Conservation (phyloP, 2,329 filamentous ascomycete genomes). For the Colletotrichum sp. region DNA sequence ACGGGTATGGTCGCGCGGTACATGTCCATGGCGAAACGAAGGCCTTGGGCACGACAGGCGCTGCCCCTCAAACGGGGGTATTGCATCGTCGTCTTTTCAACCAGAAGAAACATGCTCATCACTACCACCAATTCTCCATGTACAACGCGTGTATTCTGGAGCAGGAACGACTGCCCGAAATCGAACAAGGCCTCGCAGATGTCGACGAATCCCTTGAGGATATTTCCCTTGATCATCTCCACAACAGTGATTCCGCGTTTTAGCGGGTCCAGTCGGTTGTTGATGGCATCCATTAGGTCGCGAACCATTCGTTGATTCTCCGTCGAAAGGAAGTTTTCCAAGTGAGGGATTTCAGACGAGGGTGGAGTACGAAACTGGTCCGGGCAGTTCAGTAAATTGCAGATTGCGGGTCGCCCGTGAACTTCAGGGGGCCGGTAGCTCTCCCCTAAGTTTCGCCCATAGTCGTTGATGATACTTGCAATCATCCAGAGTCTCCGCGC, state of each 20-base stretch:
- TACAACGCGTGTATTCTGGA: rapidly evolving
- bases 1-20: rapidly evolving
- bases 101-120: neutral
- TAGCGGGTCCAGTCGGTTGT: neutral
- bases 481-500: neutral
- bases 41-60: neutral
- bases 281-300: neutral
- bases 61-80: rapidly evolving
- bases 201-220: rapidly evolving
- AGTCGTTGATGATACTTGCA: neutral
- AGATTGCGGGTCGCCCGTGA: neutral
- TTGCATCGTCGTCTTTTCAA: rapidly evolving
- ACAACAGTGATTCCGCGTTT: neutral
- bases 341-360: neutral
- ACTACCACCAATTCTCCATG: neutral
- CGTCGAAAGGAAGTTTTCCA: neutral
- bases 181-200: neutral
- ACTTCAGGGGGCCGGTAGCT: neutral
- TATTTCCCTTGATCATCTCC: neutral
- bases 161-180: neutral
- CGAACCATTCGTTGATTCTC: rapidly evolving
- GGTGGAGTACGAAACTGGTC: neutral
- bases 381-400: rapidly evolving
- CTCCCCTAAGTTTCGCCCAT: neutral
- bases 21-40: neutral